Evolutionary conservation across 1,139 yeast genomes (phyloP), one percentile per base, ranked within the genome.

Genomic region (Magnusiomyces sp.): DNA sequence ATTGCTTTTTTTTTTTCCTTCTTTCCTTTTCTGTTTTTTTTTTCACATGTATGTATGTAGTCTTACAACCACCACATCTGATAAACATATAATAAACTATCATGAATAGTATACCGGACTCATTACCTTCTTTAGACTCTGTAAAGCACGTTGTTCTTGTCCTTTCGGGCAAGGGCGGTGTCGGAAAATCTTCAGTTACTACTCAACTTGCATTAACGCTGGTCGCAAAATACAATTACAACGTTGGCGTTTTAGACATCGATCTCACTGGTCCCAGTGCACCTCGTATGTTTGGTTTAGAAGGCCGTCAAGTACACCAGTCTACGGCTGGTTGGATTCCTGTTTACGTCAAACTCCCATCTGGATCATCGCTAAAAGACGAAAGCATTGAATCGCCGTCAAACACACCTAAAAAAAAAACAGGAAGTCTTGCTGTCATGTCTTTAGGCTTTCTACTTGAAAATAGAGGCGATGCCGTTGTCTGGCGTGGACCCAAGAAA

Each of bases 401-500:
- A n/a, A n/a, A n/a, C n/a, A n/a, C n/a, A n/a, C n/a, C n/a, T n/a
- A n/a, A n/a, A n/a, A n/a, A n/a, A n/a, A 39, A 53, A 59, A 59
- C 60, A 50, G 45, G 56, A 55, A 54, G 19, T 50, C 66, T 58
- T 52, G 71, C 80, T 42, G 74, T 90, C 45, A 89, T 92, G 85
- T 87, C 96, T 4, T 69, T 94, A n/a, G 99, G 98, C 2, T 92
- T 94, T 61, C 66, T 94, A 43, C 67, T 92, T 9, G 83, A 84
- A 16, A 81, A 86, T 62, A 69, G 97, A 52, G 95, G 95, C 27
- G 86, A 84, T 59, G 81, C 95, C 19, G 95, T 94, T 33, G 97
- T 92, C 7, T 94, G 99, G 99, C 74, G 97, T 61, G 99, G 99
- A 0, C 98, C 99, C 1, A 89, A 90, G 66, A 94, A 94, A 64